phyloP scores from a whole-genome alignment of 2,329 filamentous ascomycete genomes.

The Claviceps sp. region DNA sequence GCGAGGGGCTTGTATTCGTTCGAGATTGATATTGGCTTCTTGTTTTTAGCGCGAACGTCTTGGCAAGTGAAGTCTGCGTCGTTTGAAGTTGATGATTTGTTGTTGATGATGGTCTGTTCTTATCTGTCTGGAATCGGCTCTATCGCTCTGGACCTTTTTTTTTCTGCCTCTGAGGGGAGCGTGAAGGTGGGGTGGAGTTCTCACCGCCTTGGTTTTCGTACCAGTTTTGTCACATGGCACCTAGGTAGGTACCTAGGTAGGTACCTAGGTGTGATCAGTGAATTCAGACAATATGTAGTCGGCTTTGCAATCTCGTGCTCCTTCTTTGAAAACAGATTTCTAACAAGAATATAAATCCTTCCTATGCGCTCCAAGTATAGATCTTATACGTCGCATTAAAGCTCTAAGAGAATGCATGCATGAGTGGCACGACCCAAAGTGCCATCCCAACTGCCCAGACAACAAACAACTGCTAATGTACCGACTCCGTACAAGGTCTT shows the following conservation, averaged over 20 bases:
- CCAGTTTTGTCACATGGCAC: no score
- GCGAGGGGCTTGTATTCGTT: neutral
- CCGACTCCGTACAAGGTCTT: neutral
- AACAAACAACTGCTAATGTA: neutral
- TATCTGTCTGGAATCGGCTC: neutral
- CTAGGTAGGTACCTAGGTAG: no score
- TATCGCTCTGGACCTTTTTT: neutral
- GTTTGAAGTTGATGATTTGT: neutral
- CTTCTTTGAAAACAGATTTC: no score
- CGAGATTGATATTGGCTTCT: no score
- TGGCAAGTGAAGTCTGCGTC: neutral
- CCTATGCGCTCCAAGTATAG: no score
- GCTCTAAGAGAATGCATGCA: neutral
- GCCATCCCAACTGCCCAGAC: neutral
- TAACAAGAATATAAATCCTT: no score
- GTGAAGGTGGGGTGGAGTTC: neutral
- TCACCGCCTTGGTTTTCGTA: neutral
- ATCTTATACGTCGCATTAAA: no score
- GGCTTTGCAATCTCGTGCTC: no score
- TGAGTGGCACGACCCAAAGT: neutral
- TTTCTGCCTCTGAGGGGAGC: neutral
- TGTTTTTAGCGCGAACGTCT: neutral
- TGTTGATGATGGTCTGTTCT: neutral
- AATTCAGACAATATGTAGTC: no score
- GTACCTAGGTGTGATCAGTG: no score